Evolutionary conservation across 305 asterid genomes (phyloP).

Genomic region (Rubia peregrina): DNA sequence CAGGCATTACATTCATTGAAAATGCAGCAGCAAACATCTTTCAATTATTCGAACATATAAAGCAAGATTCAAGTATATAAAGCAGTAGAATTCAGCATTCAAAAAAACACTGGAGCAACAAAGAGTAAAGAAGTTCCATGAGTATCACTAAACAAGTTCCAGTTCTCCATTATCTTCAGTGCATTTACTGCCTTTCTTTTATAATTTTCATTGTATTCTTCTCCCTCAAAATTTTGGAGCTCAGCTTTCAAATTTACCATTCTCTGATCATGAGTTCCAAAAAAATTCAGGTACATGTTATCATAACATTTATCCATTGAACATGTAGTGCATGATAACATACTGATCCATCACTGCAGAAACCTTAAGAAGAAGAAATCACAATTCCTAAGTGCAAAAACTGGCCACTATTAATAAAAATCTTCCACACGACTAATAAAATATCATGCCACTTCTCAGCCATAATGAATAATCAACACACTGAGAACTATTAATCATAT

Average conservation of each 20-base stretch:
- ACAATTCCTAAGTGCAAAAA: neutral
- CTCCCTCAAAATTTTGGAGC: conserved; percentile 79
- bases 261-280: conserved; percentile 52
- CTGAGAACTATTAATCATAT: neutral
- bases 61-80: too few relatives aligned
- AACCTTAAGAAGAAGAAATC: neutral
- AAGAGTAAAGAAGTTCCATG: conserved; percentile 15
- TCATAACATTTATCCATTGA: too few relatives aligned
- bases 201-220: conserved; percentile 68
- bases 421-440: too few relatives aligned
- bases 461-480: neutral
- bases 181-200: conserved; percentile 79
- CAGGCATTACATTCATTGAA: too few relatives aligned
- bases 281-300: neutral
- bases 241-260: conserved; percentile 87
- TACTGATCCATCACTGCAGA: too few relatives aligned
- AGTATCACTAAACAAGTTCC: conserved; percentile 87
- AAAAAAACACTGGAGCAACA: too few relatives aligned
- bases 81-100: too few relatives aligned
- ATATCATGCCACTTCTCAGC: neutral
- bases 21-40: too few relatives aligned
- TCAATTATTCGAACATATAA: too few relatives aligned
- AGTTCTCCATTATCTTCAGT: conserved; percentile 90
- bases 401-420: too few relatives aligned
- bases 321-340: too few relatives aligned